Evolutionary conservation across 148 eudicot species (phyloP).

Genomic region (Diospyros lotus): DNA sequence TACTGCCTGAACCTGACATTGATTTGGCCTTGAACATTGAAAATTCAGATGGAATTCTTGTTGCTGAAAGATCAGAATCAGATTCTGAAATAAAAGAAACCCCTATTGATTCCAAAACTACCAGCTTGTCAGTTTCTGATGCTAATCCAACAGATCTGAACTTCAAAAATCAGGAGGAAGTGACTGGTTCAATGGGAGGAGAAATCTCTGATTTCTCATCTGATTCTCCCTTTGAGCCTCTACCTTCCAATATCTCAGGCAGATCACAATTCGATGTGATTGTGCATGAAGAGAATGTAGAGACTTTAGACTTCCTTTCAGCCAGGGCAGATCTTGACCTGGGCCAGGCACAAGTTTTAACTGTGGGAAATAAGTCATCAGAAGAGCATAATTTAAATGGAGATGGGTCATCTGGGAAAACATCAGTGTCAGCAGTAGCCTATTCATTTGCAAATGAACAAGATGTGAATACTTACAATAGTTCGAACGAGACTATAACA

Average conservation of each 20-base stretch:
- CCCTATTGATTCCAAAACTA: slow-evolving; percentile 21
- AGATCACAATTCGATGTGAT: slow-evolving; percentile 26
- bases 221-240: slow-evolving; percentile 21
- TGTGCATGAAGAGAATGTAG: slow-evolving; percentile 18
- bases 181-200: slow-evolving; percentile 21
- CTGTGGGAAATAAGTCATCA: slow-evolving; percentile 23
- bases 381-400: slow-evolving; percentile 26
- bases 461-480: slow-evolving; percentile 22
- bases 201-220: slow-evolving; percentile 19
- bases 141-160: slow-evolving; percentile 23
- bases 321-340: slow-evolving; percentile 29
- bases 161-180: slow-evolving; percentile 23
- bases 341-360: slow-evolving; percentile 19
- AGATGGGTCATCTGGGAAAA: slow-evolving; percentile 18
- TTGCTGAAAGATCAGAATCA: slow-evolving; percentile 27
- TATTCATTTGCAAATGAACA: slow-evolving; percentile 34
- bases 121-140: slow-evolving; percentile 22
- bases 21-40: slow-evolving; percentile 22
- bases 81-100: slow-evolving; percentile 19
- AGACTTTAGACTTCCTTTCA: slow-evolving; percentile 21
- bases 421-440: slow-evolving; percentile 28
- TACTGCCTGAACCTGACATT: slow-evolving; percentile 31
- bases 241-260: slow-evolving; percentile 21
- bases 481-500: slow-evolving; percentile 27
- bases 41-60: slow-evolving; percentile 27